Base-by-base conservation (phyloP, 139 green algal genomes). In the Monoraphidium neglectum region DNA sequence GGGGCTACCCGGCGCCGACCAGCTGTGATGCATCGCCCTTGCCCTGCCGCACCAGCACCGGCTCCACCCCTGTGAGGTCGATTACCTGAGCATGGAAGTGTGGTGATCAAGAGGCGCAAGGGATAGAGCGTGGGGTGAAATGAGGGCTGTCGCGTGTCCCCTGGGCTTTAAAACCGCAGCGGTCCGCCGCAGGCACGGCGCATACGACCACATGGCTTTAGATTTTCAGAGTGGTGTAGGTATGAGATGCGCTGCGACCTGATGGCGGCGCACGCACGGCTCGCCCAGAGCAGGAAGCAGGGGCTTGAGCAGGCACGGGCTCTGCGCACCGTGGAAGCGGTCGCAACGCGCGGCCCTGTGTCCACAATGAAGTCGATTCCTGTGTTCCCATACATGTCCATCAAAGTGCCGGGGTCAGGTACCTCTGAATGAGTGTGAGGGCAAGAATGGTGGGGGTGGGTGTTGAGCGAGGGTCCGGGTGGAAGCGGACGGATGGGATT, bases 311-410 rank as follows among this genome's bases (percentile, higher is more conserved):
- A 24, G 21, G 51, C 40, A 23, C 30, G 36, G 28, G n/a, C 26
- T 8, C 57, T 23, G 62, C 78, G 80, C 24, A 96, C 86, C 16
- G 93, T 95, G 30, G 83, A 90, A 1, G 83, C 81, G 38, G 89
- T 86, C 1, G 80, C 85, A 0, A 87, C 59, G 13, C 84, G 78
- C 2, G 76, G 60, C 1, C 91, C 89, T 30, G 83, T 80, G 62
- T 96, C 92, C 15, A 97, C 88, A 13, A 97, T 88, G 77, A 97
- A 97, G 79, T 94, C 91, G 2, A 97, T 71, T 4, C 91, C 91
- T 0, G 77, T 80, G 32, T 68, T 74, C 10, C 81, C 87, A 54
- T 93, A 97, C 57, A 77, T 65, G 61, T 96, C 86, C 62, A 93
- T 63, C 49, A 97, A 79, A 35, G 82, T 86, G 1, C 90, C 91